phyloP scores from a whole-genome alignment of 192 early-diverging fungal genomes.

The Backusella circina region DNA sequence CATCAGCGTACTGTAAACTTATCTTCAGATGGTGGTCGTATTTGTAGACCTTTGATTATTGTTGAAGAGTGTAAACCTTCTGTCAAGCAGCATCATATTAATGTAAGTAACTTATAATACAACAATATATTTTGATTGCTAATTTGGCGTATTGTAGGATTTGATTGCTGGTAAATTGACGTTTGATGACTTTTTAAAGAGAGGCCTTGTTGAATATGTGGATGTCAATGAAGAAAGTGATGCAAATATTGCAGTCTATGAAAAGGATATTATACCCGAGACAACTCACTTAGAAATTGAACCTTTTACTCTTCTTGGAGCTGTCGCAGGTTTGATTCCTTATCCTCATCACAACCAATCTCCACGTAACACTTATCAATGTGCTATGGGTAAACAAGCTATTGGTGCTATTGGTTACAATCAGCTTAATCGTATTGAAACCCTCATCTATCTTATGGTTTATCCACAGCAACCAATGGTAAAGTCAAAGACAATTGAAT shows the following conservation, averaged over 20 bases:
- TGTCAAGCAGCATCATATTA: constrained; percentile 63
- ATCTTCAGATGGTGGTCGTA: constrained; percentile 90
- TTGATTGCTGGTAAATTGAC: constrained; percentile 52
- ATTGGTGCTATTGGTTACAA: constrained; percentile 97
- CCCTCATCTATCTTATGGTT: constrained; percentile 91
- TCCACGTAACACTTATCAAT: constrained; percentile 96
- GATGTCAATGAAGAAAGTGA: constrained; percentile 99
- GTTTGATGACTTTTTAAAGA: constrained; percentile 90
- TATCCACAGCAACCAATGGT: constrained; percentile 99
- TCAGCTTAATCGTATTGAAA: constrained; percentile 92
- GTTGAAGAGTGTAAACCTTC: constrained; percentile 75
- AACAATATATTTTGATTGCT: neutral
- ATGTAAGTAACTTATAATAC: constrained; percentile 25
- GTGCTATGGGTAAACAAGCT: constrained; percentile 99
- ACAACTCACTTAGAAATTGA: constrained; percentile 96
- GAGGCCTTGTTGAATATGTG: constrained; percentile 92
- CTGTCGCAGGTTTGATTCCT: constrained; percentile 97
- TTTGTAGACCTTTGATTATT: constrained; percentile 96
- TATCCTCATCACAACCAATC: constrained; percentile 99
- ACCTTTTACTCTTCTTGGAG: constrained; percentile 92
- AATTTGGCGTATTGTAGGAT: constrained; percentile 11
- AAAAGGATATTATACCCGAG: constrained; percentile 77
- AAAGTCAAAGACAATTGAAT: constrained; percentile 94
- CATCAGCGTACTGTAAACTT: constrained; percentile 87
- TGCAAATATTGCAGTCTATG: constrained; percentile 90